Evolutionary conservation across 2,329 filamentous ascomycete species (phyloP).

Genomic region (Ramularia collo-cygni): DNA sequence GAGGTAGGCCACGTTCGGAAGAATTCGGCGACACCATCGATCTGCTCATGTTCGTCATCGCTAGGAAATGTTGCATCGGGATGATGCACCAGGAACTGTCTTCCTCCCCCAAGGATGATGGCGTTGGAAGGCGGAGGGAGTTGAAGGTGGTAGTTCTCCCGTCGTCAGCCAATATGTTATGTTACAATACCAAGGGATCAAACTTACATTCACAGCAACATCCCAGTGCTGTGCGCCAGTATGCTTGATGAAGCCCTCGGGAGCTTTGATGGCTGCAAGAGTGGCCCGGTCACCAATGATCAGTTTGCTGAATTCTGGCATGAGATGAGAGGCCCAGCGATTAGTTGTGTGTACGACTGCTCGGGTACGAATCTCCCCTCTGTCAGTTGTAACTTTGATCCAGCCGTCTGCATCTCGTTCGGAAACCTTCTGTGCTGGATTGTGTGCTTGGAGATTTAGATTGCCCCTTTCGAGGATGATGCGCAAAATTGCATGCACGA

Average conservation of each 20-base stretch:
- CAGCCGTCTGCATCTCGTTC: conserved; percentile 20
- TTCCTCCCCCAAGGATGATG: conserved; percentile 26
- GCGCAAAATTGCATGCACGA: conserved; percentile 20
- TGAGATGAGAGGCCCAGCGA: conserved; percentile 20
- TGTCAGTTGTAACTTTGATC: conserved; percentile 18
- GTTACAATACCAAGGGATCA: not conserved
- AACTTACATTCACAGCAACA: conserved; percentile 20
- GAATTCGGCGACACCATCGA: conserved; percentile 25
- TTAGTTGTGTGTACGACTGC: conserved; percentile 20
- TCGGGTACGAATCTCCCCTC: conserved; percentile 14
- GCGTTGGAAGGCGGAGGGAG: conserved; percentile 28
- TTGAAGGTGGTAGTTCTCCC: conserved; percentile 29
- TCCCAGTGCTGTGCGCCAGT: conserved; percentile 31
- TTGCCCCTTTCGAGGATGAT: conserved; percentile 14
- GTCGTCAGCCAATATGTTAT: not conserved
- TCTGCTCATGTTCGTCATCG: conserved; percentile 24
- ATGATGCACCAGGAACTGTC: conserved; percentile 22
- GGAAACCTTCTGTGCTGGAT: conserved; percentile 20
- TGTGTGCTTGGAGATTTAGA: conserved; percentile 26
- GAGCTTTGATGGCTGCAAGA: conserved; percentile 28
- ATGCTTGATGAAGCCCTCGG: conserved; percentile 25
- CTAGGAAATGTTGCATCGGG: conserved; percentile 20
- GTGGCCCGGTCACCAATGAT: conserved; percentile 16
- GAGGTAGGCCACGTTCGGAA: conserved; percentile 26
- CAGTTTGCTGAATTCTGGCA: conserved; percentile 18